Base-by-base conservation (phyloP, 2,329 filamentous ascomycete genomes). In the Hortaea werneckii region DNA sequence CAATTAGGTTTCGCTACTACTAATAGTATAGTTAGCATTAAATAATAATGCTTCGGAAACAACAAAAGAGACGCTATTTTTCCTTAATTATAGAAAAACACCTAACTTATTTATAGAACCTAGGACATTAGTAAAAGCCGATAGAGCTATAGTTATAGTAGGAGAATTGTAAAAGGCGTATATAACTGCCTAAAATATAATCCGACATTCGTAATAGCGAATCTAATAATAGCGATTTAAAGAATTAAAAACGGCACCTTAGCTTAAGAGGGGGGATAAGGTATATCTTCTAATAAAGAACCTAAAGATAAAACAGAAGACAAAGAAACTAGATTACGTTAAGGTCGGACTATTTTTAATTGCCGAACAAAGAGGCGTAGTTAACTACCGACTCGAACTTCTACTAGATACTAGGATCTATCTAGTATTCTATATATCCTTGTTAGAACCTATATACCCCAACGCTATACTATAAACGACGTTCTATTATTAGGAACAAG, bases 21-120 rank as follows among this genome's bases (percentile, higher is more conserved):
- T 46, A 20, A 44, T 57, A 20, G 54, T 48, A 10, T 50, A 61
- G 46, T 49, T 58, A n/a, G 50, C 46, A 27, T 42, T 54, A 61
- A n/a, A 61, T 45, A 52, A 56, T 35, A 20, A 45, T 8, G 34
- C 32, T 6, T 46, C 37, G 6, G 40, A 49, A 29, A 52, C 43
- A 10, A 61, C 44, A 20, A 42, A 46, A 6, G 32, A 11, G 41
- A 5, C 39, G 12, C 56, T 48, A 35, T 61, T 60, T 47, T 56
- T 43, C 42, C 42, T 43, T 12, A 54, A 53, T 35, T 53, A 48
- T 40, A 28, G 50, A 27, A 52, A 50, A 34, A 7, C 49, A 2
- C 45, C 27, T 13, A 29, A 44, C 9, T 20, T 44, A 38, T 44
- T 29, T 37, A 44, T 44, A 37, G 42, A 44, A 29, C 13, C 11